Evolutionary conservation across 2,329 filamentous ascomycete genomes (phyloP).

Genomic region (Fusarium sp.): DNA sequence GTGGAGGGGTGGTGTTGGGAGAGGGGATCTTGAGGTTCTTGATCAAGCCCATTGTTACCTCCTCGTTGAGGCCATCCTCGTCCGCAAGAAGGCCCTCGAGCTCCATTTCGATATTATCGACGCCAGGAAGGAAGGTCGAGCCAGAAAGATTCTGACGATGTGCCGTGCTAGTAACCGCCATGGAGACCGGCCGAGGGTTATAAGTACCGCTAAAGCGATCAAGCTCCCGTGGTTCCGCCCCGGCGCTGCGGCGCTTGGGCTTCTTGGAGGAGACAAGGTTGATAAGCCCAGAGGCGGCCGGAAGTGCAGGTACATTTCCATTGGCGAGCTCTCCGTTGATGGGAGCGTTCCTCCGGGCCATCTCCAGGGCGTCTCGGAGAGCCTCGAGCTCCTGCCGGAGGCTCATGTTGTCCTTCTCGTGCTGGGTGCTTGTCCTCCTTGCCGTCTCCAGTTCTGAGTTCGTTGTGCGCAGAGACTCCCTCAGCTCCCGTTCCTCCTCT

Average conservation of each 20-base stretch:
- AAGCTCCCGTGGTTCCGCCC: slow-evolving; percentile 80
- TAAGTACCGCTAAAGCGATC: slow-evolving; percentile 93
- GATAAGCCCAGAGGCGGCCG: slow-evolving; percentile 79
- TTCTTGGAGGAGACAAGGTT: slow-evolving; percentile 98
- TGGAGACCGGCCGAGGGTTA: slow-evolving; percentile 94
- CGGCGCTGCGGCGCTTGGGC: slow-evolving; percentile 91
- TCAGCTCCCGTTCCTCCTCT: slow-evolving; percentile 87
- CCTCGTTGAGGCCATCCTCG: slow-evolving; percentile 94
- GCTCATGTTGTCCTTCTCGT: slow-evolving; percentile 84
- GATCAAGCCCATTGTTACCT: slow-evolving; percentile 95
- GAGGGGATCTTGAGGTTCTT: slow-evolving; percentile 95
- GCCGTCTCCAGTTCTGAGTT: slow-evolving; percentile 82
- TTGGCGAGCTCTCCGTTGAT: slow-evolving; percentile 68
- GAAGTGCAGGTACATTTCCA: slow-evolving; percentile 53
- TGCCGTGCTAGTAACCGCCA: slow-evolving; percentile 77
- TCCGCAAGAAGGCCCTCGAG: slow-evolving; percentile 92
- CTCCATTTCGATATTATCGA: slow-evolving; percentile 94
- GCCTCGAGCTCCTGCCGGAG: slow-evolving; percentile 88
- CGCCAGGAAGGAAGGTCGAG: slow-evolving; percentile 77
- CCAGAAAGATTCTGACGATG: slow-evolving; percentile 76
- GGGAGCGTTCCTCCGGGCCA: slow-evolving; percentile 79
- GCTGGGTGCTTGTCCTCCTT: slow-evolving; percentile 74
- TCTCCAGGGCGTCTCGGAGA: slow-evolving; percentile 89
- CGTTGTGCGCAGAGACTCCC: slow-evolving; percentile 80
- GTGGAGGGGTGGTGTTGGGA: slow-evolving; percentile 83